A percentile compares a stretch with the other conserved stretches of the same genome.
Evolutionary conservation across 352 stramenopile species (phyloP).

Genomic region (Globisporangium echinulatum): DNA sequence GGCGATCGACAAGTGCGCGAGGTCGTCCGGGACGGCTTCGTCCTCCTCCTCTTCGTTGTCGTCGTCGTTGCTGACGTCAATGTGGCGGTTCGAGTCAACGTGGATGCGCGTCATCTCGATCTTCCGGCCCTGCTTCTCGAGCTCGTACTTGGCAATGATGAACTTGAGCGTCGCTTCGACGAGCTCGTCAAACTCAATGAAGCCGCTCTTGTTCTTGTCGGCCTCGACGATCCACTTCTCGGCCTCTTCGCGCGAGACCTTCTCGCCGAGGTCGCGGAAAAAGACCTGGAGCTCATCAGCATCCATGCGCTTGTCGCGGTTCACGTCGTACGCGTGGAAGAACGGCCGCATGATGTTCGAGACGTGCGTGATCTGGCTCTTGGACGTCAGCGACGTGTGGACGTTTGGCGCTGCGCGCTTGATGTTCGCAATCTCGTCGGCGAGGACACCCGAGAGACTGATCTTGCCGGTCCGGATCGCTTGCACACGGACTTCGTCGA

Average conservation of each 20-base stretch:
- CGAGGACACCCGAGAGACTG: slow-evolving; percentile 72
- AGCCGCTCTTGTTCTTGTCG: slow-evolving; percentile 88
- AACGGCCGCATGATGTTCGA: slow-evolving; percentile 90
- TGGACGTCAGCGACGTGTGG: slow-evolving; percentile 47
- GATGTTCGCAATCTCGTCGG: slow-evolving; percentile 69
- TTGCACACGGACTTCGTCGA: slow-evolving; percentile 64
- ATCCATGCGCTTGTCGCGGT: slow-evolving; percentile 88
- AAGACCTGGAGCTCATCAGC: slow-evolving; percentile 89
- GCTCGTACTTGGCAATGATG: slow-evolving; percentile 74
- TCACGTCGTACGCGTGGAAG: slow-evolving; percentile 92
- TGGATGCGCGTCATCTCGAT: slow-evolving; percentile 44
- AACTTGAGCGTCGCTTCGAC: slow-evolving; percentile 85
- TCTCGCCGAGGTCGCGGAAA: slow-evolving; percentile 93
- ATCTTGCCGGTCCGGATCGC: slow-evolving; percentile 71
- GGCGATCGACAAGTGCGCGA: slow-evolving; percentile 90
- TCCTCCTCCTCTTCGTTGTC: slow-evolving; percentile 89
- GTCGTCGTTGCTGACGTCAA: slow-evolving; percentile 21
- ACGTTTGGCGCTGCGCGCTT: slow-evolving; percentile 30
- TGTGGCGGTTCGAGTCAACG: slow-evolving; percentile 41
- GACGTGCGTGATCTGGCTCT: slow-evolving; percentile 66
- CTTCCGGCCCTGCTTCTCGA: slow-evolving; percentile 38
- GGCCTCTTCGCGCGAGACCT: slow-evolving; percentile 70
- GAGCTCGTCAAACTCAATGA: slow-evolving; percentile 95
- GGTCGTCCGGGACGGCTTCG: slow-evolving; percentile 93
- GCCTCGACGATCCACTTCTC: slow-evolving; percentile 82